phyloP scores from a whole-genome alignment of 306 rosid genomes.

The Corylus americana region DNA sequence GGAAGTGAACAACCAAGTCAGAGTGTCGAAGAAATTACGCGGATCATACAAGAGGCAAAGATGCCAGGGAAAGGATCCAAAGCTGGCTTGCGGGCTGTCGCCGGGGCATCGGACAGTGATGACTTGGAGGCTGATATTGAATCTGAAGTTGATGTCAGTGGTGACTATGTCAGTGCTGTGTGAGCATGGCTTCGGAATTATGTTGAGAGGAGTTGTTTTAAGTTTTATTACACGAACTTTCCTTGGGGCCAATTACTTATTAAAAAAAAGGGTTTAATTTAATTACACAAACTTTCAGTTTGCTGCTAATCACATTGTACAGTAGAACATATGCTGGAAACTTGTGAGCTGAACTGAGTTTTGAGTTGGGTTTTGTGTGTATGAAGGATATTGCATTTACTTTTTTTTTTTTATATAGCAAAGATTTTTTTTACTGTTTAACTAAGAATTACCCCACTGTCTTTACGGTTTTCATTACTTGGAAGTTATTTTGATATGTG shows the following conservation, averaged over 20 bases:
- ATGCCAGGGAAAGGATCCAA: conserved; percentile 53
- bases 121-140: conserved; percentile 52
- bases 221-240: conserved; percentile 3
- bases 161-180: conserved; percentile 30
- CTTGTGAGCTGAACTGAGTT: conserved; percentile 21
- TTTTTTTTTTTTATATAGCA: not conserved
- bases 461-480: no score
- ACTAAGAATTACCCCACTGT: no score
- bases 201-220: not conserved
- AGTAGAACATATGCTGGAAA: conserved; percentile 10
- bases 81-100: conserved; percentile 37
- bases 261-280: no score
- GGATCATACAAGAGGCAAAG: conserved; percentile 65
- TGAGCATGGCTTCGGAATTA: conserved; percentile 23
- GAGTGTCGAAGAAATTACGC: conserved; percentile 67
- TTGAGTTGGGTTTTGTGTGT: conserved; percentile 30
- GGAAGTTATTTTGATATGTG: no score
- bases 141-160: conserved; percentile 50
- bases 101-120: conserved; percentile 38
- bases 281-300: no score
- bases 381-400: not conserved
- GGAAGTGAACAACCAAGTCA: conserved; percentile 46
- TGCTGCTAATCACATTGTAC: conserved; percentile 9
- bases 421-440: not conserved
- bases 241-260: no score